Conservation (phyloP, 2,329 filamentous ascomycete species). For the Lasiodiplodia sp. region DNA sequence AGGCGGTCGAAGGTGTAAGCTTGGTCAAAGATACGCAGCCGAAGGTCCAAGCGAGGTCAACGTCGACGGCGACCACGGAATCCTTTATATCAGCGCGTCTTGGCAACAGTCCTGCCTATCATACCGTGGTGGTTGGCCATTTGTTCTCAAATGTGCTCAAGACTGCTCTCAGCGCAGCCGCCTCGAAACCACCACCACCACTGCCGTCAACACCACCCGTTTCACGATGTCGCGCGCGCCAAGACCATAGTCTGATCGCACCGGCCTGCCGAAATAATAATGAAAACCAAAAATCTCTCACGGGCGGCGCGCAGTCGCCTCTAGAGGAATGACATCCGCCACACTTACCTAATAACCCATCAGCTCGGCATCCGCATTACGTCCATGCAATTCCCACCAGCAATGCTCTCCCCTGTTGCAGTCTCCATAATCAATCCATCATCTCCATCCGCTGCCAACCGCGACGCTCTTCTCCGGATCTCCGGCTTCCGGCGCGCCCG, state of each 20-base stretch:
- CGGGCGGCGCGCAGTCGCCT: neutral
- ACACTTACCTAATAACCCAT: constrained; percentile 26
- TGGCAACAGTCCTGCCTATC: neutral
- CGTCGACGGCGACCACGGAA: neutral
- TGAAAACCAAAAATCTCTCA: constrained; percentile 6
- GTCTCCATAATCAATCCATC: neutral
- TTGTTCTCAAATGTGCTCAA: constrained; percentile 22
- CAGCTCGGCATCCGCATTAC: constrained; percentile 21
- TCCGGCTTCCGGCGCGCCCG: neutral
- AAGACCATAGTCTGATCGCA: neutral
- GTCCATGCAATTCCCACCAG: constrained; percentile 5
- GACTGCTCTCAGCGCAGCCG: neutral
- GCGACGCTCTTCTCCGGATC: constrained; percentile 1
- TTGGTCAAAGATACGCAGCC: constrained; percentile 18
- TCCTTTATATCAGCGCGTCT: constrained; percentile 16
- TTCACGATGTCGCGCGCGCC: neutral
- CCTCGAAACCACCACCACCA: neutral
- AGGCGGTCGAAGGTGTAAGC: neutral
- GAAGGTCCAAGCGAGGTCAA: constrained; percentile 18
- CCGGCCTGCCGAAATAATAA: neutral
- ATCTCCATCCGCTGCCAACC: neutral
- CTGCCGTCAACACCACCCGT: neutral
- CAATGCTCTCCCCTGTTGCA: neutral
- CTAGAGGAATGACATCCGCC: constrained; percentile 27
- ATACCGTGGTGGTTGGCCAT: neutral